Evolutionary conservation across 768 basidiomycete genomes (phyloP), one percentile per base, ranked within the genome.

Genomic region (Clitopilus passeckerianus): DNA sequence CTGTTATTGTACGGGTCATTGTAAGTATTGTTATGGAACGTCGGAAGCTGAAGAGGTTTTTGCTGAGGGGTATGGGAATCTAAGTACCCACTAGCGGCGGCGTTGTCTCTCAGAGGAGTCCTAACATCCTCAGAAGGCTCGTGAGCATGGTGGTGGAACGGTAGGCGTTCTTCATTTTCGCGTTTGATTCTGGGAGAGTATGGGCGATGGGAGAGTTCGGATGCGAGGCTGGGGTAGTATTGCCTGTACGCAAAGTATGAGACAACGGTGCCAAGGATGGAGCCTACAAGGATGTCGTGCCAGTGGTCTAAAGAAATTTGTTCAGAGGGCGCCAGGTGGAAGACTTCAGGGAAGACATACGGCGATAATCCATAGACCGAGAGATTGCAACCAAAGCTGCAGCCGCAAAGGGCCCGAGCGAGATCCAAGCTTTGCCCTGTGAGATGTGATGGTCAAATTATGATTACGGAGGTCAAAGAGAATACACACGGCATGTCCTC

Each of bases 291-390:
- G 44, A 97, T 90, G 64, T 99, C 96, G 5, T 93, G 86, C 90
- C 92, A 95, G 70, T 96, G 93, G 71, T 96, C 91, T 93, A 59
- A 30, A 56, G 50, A 57, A 56, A 57, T 18, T 9, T 33, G 44
- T 61, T 60, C 27, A 43, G 37, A 67, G 55, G 61, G 15, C 22
- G 15, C 8, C 37, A n/a, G 10, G 23, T 52, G 22, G 6, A 12
- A 30, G 20, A 54, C 23, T 9, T 23, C 41, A 20, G 22, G 20
- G 20, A 22, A 58, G 41, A 81, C 86, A 60, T 66, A 91, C 90
- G 93, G 59, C 94, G 83, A 65, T 89, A 89, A 72, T 96, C 95
- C 90, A 95, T 95, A 1, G 91, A 95, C 18, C 95, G 85, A 6
- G 88, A 90, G 56, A 95, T 86, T 2, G 91, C 91, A 8, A 93